Percentiles rank a stretch among this genome's conserved stretches.
Conservation (phyloP, 2,329 filamentous ascomycete genomes). For the Chrysoporthe austroafricana region DNA sequence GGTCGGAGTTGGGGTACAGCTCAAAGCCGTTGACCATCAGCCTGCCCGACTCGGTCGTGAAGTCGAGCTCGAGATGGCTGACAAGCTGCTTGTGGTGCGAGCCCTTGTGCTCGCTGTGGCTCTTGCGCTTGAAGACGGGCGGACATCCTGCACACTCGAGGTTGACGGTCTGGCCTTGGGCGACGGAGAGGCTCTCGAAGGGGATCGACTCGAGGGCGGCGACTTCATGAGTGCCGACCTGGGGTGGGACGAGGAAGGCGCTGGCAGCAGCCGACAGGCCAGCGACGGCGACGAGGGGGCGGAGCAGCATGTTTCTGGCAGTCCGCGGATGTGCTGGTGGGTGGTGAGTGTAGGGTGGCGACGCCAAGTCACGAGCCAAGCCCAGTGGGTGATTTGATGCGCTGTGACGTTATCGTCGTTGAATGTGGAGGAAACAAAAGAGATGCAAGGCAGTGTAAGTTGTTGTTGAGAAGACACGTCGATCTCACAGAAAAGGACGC, state of each 20-base stretch:
- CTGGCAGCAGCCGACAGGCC: slow-evolving; percentile 41
- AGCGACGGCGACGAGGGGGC: slow-evolving; percentile 50
- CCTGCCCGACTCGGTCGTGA: slow-evolving; percentile 54
- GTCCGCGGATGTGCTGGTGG: neutral
- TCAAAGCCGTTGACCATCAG: slow-evolving; percentile 64
- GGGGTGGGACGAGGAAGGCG: slow-evolving; percentile 60
- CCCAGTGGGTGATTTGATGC: neutral
- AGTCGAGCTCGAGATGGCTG: slow-evolving; percentile 56
- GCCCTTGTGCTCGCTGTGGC: slow-evolving; percentile 33
- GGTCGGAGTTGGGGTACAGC: slow-evolving; percentile 59
- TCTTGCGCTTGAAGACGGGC: slow-evolving; percentile 38
- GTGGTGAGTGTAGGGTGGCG: slow-evolving; percentile 7
- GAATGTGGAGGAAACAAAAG: neutral
- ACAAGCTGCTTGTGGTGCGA: slow-evolving; percentile 32
- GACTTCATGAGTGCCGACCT: slow-evolving; percentile 48
- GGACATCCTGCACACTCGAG: slow-evolving; percentile 60
- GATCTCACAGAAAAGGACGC: slow-evolving; percentile 11
- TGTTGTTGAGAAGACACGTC: slow-evolving; percentile 5
- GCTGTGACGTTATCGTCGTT: neutral
- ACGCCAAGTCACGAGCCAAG: neutral
- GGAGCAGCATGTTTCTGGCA: slow-evolving; percentile 39
- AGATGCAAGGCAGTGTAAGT: neutral
- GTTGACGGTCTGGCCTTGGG: slow-evolving; percentile 46
- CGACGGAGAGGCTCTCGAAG: slow-evolving; percentile 40
- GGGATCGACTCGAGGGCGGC: slow-evolving; percentile 47